Evolutionary conservation across 2,329 filamentous ascomycete species (phyloP).

Genomic region (Acrodontium crateriforme): DNA sequence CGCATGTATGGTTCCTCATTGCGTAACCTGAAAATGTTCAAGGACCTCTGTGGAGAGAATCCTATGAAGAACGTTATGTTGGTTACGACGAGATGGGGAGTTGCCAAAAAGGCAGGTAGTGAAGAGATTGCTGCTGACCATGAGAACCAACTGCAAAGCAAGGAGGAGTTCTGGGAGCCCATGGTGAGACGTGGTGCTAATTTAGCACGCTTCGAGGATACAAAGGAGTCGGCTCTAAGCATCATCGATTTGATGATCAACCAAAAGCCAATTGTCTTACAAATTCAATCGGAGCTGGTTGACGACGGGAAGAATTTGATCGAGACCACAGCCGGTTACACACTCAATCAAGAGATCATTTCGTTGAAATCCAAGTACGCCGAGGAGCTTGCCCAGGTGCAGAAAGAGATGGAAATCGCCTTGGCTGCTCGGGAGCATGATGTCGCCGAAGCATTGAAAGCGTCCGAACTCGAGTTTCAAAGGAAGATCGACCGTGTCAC

Average conservation of each 20-base stretch:
- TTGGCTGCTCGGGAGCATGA: slow-evolving; percentile 6
- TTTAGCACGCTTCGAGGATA: slow-evolving; percentile 7
- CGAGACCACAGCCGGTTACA: slow-evolving; percentile 10
- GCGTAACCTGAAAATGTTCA: slow-evolving; percentile 32
- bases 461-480: slow-evolving; percentile 2
- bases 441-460: slow-evolving; percentile 4
- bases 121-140: slow-evolving; percentile 5
- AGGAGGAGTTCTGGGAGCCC: slow-evolving; percentile 9
- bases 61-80: slow-evolving; percentile 28
- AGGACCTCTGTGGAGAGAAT: slow-evolving; percentile 29
- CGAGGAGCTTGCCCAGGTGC: slow-evolving; percentile 6
- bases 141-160: slow-evolving; percentile 11
- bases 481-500: slow-evolving; percentile 3
- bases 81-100: slow-evolving; percentile 32
- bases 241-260: slow-evolving; percentile 7
- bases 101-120: slow-evolving; percentile 6
- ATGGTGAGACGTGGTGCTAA: slow-evolving; percentile 10
- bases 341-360: slow-evolving; percentile 8
- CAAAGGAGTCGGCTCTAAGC: slow-evolving; percentile 8
- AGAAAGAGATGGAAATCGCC: slow-evolving; percentile 7
- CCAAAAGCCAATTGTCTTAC: slow-evolving; percentile 6
- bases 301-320: slow-evolving; percentile 10
- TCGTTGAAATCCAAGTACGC: slow-evolving; percentile 6
- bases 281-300: slow-evolving; percentile 13
- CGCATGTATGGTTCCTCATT: slow-evolving; percentile 27